Percentiles rank a stretch among this genome's conserved stretches.
These are phyloP conservation scores for Blepharisma stoltei DNA, from an alignment of 73 alveolate species.

Conservation along the genomic window DNA sequence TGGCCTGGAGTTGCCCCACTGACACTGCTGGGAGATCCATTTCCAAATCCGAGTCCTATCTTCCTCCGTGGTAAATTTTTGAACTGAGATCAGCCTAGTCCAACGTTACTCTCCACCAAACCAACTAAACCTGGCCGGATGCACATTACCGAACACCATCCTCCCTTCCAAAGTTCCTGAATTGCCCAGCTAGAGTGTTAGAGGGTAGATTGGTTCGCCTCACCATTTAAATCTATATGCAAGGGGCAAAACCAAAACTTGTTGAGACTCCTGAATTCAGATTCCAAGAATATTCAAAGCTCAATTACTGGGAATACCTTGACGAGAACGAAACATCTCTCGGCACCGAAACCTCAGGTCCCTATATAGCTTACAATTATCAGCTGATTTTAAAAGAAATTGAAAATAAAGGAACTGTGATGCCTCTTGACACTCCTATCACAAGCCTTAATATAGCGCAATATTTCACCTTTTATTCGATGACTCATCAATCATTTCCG, in stretches of 20 bases:
- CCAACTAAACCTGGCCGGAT: no score
- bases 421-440: not conserved
- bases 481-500: conserved; percentile 22
- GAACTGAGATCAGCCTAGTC: no score
- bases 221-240: no score
- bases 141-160: no score
- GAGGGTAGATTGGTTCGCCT: no score
- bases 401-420: not conserved
- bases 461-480: not conserved
- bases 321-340: not conserved
- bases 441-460: not conserved
- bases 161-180: no score
- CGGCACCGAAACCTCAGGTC: not conserved
- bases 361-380: not conserved
- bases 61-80: no score
- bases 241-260: not conserved
- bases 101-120: no score
- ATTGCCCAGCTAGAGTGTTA: no score
- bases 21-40: no score
- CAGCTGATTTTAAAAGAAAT: not conserved
- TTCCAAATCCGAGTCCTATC: no score
- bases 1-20: no score
- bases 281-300: not conserved
- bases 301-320: not conserved
- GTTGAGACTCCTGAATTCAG: not conserved